Evolutionary conservation across 2,329 filamentous ascomycete genomes (phyloP).

Genomic region (Aspergillus hiratsukae): DNA sequence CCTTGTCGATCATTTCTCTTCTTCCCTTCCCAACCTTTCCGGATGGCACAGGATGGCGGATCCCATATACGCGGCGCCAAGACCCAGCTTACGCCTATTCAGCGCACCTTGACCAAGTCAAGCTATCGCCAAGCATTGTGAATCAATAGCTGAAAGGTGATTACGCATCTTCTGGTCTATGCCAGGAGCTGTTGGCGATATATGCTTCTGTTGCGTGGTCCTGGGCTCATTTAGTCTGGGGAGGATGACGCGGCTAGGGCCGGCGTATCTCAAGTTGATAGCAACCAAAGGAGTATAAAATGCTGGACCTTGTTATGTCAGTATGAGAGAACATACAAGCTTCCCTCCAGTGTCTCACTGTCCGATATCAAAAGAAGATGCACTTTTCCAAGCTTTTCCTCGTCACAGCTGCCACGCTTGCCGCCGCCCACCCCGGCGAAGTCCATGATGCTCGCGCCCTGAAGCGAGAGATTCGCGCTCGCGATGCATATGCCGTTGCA

Average conservation of each 20-base stretch:
- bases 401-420: slow-evolving; percentile 26
- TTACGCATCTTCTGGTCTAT: background rate
- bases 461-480: slow-evolving; percentile 26
- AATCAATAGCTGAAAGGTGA: background rate
- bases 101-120: background rate
- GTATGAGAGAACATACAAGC: background rate
- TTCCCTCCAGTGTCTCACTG: background rate
- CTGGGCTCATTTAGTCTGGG: background rate
- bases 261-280: background rate
- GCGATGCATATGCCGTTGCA: slow-evolving; percentile 21
- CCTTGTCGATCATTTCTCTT: background rate
- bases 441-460: slow-evolving; percentile 25
- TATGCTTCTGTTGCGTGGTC: background rate
- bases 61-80: slow-evolving; percentile 13
- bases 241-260: slow-evolving; percentile 6
- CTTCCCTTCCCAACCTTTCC: background rate
- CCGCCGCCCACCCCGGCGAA: slow-evolving; percentile 29
- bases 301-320: background rate
- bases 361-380: slow-evolving; percentile 11
- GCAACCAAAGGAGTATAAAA: background rate
- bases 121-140: background rate
- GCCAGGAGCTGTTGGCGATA: background rate
- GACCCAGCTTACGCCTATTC: background rate
- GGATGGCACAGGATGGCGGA: background rate
- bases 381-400: slow-evolving; percentile 28